A percentile compares a stretch with the other conserved stretches of the same genome.
These are phyloP conservation scores for Pistacia integerrima DNA, from an alignment of 345 rosid species.

Conservation along the genomic window DNA sequence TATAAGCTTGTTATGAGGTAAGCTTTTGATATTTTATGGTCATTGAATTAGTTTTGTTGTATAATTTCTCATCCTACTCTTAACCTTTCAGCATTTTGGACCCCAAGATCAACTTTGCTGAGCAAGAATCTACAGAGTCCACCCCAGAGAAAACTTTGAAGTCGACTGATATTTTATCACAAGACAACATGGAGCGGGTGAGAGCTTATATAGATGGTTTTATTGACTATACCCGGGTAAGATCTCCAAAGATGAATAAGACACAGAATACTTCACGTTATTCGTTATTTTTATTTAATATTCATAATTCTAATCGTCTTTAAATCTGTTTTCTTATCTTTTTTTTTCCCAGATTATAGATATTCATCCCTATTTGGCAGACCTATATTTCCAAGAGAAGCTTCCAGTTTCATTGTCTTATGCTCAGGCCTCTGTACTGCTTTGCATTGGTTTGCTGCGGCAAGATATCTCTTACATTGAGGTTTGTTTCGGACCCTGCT, in stretches of 20 bases:
- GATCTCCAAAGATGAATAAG: constrained; percentile 20
- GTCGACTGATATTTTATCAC: constrained; percentile 52
- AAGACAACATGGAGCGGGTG: constrained; percentile 67
- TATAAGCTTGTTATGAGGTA: constrained; percentile 95
- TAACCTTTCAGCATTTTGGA: constrained; percentile 68
- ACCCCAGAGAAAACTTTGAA: constrained; percentile 53
- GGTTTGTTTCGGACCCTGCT: constrained; percentile 48
- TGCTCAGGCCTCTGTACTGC: constrained; percentile 80
- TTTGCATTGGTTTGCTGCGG: constrained; percentile 86
- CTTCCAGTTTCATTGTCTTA: constrained; percentile 74
- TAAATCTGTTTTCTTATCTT: constrained; percentile 6
- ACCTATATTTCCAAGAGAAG: constrained; percentile 75
- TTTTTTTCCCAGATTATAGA: constrained; percentile 56
- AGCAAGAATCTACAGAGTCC: constrained; percentile 34
- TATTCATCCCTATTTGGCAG: constrained; percentile 69
- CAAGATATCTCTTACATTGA: constrained; percentile 59
- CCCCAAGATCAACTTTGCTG: constrained; percentile 72
- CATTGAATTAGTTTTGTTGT: constrained; percentile 6
- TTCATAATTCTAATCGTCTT: background rate
- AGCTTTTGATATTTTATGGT: constrained; percentile 21
- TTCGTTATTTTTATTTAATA: background rate
- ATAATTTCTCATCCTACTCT: constrained; percentile 24
- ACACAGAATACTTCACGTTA: background rate
- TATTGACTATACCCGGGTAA: constrained; percentile 69
- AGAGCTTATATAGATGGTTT: constrained; percentile 69